Evolutionary conservation across 1,284 basidiomycete species (phyloP).

Genomic region (Coriolopsis trogii): DNA sequence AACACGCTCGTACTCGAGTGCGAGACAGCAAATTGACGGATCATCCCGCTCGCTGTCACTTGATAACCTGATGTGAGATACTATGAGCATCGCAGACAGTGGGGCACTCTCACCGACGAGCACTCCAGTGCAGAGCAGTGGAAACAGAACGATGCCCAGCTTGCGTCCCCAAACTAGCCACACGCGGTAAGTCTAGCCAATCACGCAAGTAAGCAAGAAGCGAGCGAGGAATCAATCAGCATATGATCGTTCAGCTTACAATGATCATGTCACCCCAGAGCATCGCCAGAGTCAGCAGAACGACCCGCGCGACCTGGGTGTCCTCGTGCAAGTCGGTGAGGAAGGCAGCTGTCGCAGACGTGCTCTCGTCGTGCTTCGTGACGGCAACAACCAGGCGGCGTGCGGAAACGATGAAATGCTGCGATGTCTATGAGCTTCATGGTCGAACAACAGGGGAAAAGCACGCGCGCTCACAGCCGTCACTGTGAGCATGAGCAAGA

Average conservation of each 20-base stretch:
- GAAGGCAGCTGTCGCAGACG: neutral
- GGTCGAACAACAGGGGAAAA: too few species aligned
- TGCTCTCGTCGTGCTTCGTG: too few species aligned
- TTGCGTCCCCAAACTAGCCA: neutral
- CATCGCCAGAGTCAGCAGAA: neutral
- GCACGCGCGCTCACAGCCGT: neutral
- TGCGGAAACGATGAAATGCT: too few species aligned
- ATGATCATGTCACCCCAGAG: neutral
- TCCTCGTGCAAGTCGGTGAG: too few species aligned
- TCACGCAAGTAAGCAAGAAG: neutral
- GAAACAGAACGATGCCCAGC: neutral
- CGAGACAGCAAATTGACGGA: too few species aligned
- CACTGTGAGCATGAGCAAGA: constrained; percentile 1
- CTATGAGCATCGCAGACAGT: neutral
- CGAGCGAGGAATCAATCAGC: neutral
- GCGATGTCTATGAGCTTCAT: too few species aligned
- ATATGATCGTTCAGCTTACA: neutral
- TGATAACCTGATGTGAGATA: neutral
- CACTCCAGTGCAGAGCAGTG: neutral
- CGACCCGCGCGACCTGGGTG: too few species aligned
- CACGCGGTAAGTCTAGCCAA: constrained; percentile 2
- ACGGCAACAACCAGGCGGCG: too few species aligned
- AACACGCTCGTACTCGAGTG: too few species aligned
- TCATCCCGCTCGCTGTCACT: neutral
- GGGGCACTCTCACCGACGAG: neutral